Base-by-base conservation (phyloP, 257 asterid genomes). In the Nicotiana otophora region DNA sequence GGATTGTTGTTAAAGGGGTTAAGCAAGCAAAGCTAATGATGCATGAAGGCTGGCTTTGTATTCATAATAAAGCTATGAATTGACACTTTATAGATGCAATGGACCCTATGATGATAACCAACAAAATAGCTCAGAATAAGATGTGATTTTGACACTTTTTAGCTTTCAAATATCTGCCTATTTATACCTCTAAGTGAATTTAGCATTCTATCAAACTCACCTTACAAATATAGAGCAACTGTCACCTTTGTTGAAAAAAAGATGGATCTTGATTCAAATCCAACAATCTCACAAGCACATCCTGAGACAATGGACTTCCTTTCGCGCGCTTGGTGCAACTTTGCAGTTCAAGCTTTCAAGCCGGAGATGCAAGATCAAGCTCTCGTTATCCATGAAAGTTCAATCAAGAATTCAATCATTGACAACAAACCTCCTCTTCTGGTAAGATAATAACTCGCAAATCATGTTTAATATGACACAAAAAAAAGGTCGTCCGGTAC, bases 251-350 rank as follows among this genome's bases (percentile, higher is more conserved):
- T 4, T 72, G 4, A 1, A 80, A 69, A 82, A 19, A 65, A 75
- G 83, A 93, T 91, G 89, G 98, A 90, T 85, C 84, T 89, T 7
- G 92, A 89, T 77, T 80, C 63, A 63, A 86, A 88, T 77, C 82
- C 89, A 79, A 89, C 97, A 19, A 87, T 93, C 63, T 93, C 99
- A 12, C 92, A 88, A 84, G 98, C 99, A 72, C 97, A 93, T 84
- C 97, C 97, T n/a, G 99, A 95, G 92, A 92, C 97, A 8, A 92
- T 93, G 99, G 99, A 95, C 81, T 90, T 92, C 55, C 97, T 95
- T 16, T 95, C 99, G 12, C 87, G 82, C 7, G 85, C 95, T 31
- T 95, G 99, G 99, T 93, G 98, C 88, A 82, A 91, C 86, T 93
- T 92, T 12, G 99, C 99, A 0, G 89, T 95, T 83, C 96, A 95